These are phyloP conservation scores for Posidonia oceanica DNA, from an alignment of 116 monocot species.

Conservation along the genomic window DNA sequence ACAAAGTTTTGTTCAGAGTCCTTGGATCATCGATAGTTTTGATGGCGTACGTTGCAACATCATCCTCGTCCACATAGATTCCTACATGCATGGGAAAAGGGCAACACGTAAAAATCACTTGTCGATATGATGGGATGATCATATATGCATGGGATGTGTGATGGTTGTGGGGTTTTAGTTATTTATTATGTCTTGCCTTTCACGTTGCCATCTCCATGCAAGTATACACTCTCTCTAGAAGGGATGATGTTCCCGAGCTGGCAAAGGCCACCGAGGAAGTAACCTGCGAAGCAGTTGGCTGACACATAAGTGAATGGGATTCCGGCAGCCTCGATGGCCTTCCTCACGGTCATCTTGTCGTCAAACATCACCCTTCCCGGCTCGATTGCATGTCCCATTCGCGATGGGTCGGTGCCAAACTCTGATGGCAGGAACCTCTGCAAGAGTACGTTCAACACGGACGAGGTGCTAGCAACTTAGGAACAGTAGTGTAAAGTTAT, in stretches of 20 bases:
- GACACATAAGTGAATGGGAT: conserved; percentile 56
- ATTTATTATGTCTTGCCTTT: neutral
- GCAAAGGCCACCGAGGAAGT: conserved; percentile 37
- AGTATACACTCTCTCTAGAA: conserved; percentile 21
- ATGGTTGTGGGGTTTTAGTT: neutral
- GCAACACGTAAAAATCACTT: no score
- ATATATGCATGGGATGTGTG: no score
- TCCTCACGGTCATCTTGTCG: conserved; percentile 43
- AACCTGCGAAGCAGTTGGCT: conserved; percentile 35
- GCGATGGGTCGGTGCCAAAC: conserved; percentile 45
- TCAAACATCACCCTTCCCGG: conserved; percentile 42
- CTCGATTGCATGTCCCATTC: conserved; percentile 41
- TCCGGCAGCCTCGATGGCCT: conserved; percentile 42
- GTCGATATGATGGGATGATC: no score
- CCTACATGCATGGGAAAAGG: conserved; percentile 19
- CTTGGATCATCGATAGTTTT: conserved; percentile 44
- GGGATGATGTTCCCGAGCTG: conserved; percentile 32
- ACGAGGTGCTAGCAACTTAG: no score
- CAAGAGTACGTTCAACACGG: no score
- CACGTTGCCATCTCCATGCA: conserved; percentile 1
- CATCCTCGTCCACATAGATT: conserved; percentile 52
- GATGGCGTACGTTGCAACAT: conserved; percentile 49
- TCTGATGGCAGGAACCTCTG: conserved; percentile 58
- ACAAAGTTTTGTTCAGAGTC: conserved; percentile 45
- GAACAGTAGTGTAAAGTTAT: no score